Evolutionary conservation across 2,329 filamentous ascomycete genomes (phyloP).

Genomic region (Cadophora malorum): DNA sequence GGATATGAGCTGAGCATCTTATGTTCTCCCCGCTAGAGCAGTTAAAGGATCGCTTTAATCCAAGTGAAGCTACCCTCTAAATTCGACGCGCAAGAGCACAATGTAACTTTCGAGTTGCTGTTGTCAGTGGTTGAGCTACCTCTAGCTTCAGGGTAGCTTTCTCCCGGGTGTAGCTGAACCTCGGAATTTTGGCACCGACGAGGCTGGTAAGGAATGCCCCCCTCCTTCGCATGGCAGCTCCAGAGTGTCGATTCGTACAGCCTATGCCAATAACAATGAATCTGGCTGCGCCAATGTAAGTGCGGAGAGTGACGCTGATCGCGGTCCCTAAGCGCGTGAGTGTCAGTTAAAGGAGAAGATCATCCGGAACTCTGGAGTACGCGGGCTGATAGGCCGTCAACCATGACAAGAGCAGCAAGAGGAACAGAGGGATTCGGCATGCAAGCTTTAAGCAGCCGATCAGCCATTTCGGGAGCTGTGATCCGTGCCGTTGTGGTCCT

Average conservation of each 20-base stretch:
- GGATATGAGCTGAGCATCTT: not conserved
- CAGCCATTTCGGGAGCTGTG: not conserved
- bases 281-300: not conserved
- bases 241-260: not conserved
- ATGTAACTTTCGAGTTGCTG: no score
- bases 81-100: constrained; percentile 7
- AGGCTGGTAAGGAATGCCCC: not conserved
- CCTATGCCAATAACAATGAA: not conserved
- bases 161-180: constrained; percentile 7
- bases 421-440: not conserved
- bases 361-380: constrained; percentile 26
- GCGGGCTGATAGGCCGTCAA: constrained; percentile 16
- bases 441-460: constrained; percentile 3
- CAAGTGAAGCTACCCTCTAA: not conserved
- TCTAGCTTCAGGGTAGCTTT: constrained; percentile 9
- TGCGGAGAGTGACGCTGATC: constrained; percentile 23
- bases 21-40: not conserved
- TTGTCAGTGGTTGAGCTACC: not conserved
- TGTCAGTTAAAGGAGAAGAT: constrained; percentile 26
- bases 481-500: constrained; percentile 7
- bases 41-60: not conserved
- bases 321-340: constrained; percentile 23
- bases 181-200: not conserved
- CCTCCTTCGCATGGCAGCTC: not conserved
- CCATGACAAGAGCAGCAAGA: constrained; percentile 8